A percentile compares a stretch with the other conserved stretches of the same genome.
phyloP scores from a whole-genome alignment of 1,284 basidiomycete genomes.

The Pterulicium gracile region DNA sequence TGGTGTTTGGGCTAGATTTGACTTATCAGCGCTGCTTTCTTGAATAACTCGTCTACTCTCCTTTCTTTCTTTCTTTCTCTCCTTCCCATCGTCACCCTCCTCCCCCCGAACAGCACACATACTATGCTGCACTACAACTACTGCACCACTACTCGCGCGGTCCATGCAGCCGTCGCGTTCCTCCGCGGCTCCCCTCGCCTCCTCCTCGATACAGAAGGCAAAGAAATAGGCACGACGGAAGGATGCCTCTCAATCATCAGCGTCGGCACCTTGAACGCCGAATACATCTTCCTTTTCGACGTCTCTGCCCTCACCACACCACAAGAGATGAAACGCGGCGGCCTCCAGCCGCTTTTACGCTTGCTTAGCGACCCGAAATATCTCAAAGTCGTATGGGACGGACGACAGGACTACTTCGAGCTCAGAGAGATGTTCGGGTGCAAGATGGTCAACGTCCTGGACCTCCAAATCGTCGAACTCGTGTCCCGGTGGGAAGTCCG shows the following conservation, averaged over 20 bases:
- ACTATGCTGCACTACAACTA: not conserved
- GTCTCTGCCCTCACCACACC: conserved; percentile 17
- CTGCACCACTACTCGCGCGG: not conserved
- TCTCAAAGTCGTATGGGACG: conserved; percentile 35
- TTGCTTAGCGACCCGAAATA: conserved; percentile 19
- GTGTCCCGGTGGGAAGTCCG: conserved; percentile 19
- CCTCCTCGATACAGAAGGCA: conserved; percentile 27
- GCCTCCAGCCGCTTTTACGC: conserved; percentile 15
- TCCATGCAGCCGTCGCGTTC: conserved; percentile 4
- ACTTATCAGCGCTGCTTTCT: too few species aligned
- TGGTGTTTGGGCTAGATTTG: too few species aligned
- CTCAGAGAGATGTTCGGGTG: conserved; percentile 20
- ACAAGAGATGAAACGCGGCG: conserved; percentile 2
- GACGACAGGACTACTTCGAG: conserved; percentile 31
- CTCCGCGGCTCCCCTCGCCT: conserved; percentile 17
- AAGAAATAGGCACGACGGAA: conserved; percentile 22
- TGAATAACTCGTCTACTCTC: too few species aligned
- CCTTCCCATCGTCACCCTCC: not conserved
- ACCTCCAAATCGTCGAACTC: conserved; percentile 31
- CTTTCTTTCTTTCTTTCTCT: not conserved
- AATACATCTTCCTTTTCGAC: conserved; percentile 31
- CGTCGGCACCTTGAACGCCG: conserved; percentile 26
- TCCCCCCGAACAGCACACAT: too few species aligned
- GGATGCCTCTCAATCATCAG: conserved; percentile 31
- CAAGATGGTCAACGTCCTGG: conserved; percentile 22